Base-by-base conservation (phyloP, 148 eudicot genomes). In the Rhododendron molle region DNA sequence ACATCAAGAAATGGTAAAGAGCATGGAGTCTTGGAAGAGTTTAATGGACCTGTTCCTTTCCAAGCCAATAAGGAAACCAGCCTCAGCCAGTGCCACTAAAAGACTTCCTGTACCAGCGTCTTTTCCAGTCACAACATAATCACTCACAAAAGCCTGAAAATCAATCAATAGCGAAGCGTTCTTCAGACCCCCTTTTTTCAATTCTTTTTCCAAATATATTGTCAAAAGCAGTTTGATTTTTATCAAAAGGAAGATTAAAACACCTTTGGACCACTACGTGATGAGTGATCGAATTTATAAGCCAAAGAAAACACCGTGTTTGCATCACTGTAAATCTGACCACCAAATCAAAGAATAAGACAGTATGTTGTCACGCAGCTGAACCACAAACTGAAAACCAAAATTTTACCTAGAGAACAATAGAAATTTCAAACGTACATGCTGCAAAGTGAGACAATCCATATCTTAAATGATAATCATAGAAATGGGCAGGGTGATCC, bases 61-160 rank as follows among this genome's bases (percentile, higher is more conserved):
- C 46, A 95, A 36, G 79, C 98, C 99, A 86, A 95, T 89, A 76
- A 95, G 98, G 88, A 97, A 97, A 26, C 96, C 98, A 83, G 95
- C 98, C 90, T 97, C 98, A 52, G 94, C 96, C 47, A 97, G 82
- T 67, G 94, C 98, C 69, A 97, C 94, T 73, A 94, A 86, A 89
- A 97, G 93, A 87, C 91, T 94, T 85, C 99, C 98, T 60, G 81
- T 86, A 46, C 98, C 96, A 87, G 94, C 92, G 87, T 95, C 98
- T 81, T 86, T 85, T 88, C 89, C 91, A 60, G 90, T 93, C 81
- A 97, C 98, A 84, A 94, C 98, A 86, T 97, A n/a, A n/a, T n/a
- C n/a, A 97, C 78, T 97, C 99, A 90, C 99, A 89, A 97, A 97
- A 88, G 94, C 99, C 99, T 95, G 88, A 78, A 47, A 56, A n/a